A percentile compares a stretch with the other conserved stretches of the same genome.
Conservation (phyloP, 1,139 yeast genomes). For the Pichia sp. region DNA sequence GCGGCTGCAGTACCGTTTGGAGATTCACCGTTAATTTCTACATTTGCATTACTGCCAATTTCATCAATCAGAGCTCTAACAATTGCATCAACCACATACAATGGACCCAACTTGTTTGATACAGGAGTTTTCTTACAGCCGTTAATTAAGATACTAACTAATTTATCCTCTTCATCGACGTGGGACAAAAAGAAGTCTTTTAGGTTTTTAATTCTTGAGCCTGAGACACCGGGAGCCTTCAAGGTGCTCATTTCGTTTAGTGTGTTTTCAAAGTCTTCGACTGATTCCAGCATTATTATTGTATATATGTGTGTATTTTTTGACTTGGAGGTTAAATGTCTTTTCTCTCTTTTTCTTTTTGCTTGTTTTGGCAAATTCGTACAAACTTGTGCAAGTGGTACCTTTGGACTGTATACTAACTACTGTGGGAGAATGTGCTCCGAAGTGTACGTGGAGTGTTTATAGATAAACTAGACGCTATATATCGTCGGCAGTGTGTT, state of each 20-base stretch:
- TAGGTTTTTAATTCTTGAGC: conserved; percentile 84
- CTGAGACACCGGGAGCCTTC: conserved; percentile 93
- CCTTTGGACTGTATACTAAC: background rate
- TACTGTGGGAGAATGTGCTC: background rate
- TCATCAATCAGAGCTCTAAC: conserved; percentile 82
- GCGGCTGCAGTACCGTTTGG: conserved; percentile 72
- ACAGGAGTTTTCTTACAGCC: conserved; percentile 73
- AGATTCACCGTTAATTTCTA: conserved; percentile 40
- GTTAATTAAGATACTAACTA: conserved; percentile 57
- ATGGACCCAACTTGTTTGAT: conserved; percentile 81
- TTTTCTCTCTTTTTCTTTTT: no score
- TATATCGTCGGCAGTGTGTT: background rate
- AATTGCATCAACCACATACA: conserved; percentile 88
- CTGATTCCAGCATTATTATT: conserved; percentile 20
- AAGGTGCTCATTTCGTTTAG: conserved; percentile 69
- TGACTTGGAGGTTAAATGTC: no score
- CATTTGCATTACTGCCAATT: conserved; percentile 29
- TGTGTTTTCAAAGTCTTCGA: conserved; percentile 64
- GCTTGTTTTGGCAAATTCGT: no score
- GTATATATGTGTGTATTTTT: background rate
- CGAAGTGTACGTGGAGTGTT: background rate
- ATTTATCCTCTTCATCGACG: conserved; percentile 52
- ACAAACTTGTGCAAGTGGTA: no score
- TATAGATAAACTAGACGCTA: background rate
- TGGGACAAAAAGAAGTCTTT: conserved; percentile 74